phyloP scores from a whole-genome alignment of 768 basidiomycete species.

The Amanita polypyramis region DNA sequence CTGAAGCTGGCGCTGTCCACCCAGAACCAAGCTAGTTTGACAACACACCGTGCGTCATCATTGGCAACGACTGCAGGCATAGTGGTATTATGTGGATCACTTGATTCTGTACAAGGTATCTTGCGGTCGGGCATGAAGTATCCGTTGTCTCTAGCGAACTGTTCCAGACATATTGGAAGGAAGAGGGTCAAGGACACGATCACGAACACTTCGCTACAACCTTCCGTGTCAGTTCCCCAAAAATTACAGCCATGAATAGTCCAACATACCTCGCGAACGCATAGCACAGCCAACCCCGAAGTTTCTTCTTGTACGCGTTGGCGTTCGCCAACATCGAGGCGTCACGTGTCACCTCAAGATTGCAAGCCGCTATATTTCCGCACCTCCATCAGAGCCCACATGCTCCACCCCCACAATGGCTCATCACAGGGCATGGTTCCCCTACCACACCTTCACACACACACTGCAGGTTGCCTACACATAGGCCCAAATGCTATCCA shows the following conservation, averaged over 20 bases:
- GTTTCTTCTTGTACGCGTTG: conserved; percentile 28
- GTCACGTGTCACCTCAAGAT: too few species aligned
- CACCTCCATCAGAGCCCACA: too few species aligned
- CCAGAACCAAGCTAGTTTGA: conserved; percentile 76
- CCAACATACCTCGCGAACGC: conserved; percentile 64
- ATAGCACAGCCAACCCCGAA: conserved; percentile 76
- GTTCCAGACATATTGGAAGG: conserved; percentile 75
- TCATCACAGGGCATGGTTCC: too few species aligned
- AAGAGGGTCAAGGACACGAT: conserved; percentile 75
- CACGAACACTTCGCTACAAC: conserved; percentile 64
- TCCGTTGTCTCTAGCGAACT: conserved; percentile 87
- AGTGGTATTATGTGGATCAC: conserved; percentile 11
- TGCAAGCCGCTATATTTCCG: too few species aligned
- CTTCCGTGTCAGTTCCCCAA: background rate
- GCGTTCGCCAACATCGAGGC: background rate
- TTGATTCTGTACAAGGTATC: conserved; percentile 37
- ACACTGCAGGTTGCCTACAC: too few species aligned
- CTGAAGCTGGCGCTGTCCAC: conserved; percentile 90
- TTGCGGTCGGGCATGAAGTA: conserved; percentile 61
- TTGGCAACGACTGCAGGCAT: conserved; percentile 6
- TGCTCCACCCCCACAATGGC: too few species aligned
- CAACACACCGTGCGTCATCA: conserved; percentile 51
- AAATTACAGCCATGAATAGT: background rate
- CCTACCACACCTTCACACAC: too few species aligned
- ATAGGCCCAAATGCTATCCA: too few species aligned